Percentiles rank a stretch among this genome's conserved stretches.
phyloP scores from a whole-genome alignment of 139 green algal species.

The Zygnema cylindricum region DNA sequence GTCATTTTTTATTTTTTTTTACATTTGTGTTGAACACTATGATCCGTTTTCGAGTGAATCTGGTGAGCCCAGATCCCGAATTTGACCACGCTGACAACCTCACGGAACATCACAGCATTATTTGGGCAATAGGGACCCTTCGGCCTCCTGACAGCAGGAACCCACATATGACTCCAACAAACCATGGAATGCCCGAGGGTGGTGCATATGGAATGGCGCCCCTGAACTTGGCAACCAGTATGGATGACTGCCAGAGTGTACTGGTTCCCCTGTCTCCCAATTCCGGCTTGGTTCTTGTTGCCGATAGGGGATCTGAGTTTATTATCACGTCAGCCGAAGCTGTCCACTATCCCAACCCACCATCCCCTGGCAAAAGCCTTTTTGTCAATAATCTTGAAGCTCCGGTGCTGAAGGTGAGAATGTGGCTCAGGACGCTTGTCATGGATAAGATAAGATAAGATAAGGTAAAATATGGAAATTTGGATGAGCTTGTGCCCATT shows the following conservation, averaged over 20 bases:
- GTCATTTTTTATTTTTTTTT: not conserved
- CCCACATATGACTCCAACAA: constrained; percentile 4
- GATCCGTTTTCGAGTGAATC: constrained; percentile 32
- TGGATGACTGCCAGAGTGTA: constrained; percentile 48
- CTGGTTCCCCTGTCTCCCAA: not conserved
- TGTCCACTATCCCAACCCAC: constrained; percentile 47
- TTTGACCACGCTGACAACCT: constrained; percentile 58
- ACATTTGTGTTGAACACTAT: constrained; percentile 23
- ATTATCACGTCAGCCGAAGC: constrained; percentile 22
- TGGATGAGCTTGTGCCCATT: no score
- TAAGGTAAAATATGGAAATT: no score
- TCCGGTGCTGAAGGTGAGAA: constrained; percentile 52
- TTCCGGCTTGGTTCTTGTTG: not conserved
- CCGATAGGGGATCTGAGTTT: constrained; percentile 18
- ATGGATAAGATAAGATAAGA: no score
- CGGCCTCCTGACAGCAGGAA: constrained; percentile 9
- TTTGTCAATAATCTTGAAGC: constrained; percentile 50
- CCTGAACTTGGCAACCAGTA: not conserved
- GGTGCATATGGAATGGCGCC: constrained; percentile 13
- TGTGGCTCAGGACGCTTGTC: no score
- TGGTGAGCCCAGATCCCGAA: constrained; percentile 29
- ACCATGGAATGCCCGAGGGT: constrained; percentile 35
- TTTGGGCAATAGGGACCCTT: constrained; percentile 50
- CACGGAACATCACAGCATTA: constrained; percentile 11
- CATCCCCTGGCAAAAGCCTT: constrained; percentile 25